These are phyloP conservation scores for Rugonectria rugulosa DNA, from an alignment of 2,329 filamentous ascomycete genomes.

Conservation along the genomic window DNA sequence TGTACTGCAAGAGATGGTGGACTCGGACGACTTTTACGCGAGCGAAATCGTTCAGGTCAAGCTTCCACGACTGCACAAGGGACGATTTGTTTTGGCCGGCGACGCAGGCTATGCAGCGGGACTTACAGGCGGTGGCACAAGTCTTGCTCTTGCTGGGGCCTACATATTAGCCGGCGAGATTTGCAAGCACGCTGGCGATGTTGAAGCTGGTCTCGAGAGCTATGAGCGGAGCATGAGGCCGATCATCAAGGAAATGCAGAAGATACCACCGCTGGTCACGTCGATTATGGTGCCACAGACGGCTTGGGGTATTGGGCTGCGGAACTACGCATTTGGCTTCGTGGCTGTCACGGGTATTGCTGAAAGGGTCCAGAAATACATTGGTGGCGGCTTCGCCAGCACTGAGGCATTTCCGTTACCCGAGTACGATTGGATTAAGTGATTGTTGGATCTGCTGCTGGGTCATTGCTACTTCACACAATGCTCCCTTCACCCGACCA, in stretches of 20 bases:
- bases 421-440: too few relatives aligned
- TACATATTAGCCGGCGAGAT: slow-evolving; percentile 61
- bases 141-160: slow-evolving; percentile 53
- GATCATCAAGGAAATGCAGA: slow-evolving; percentile 47
- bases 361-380: too few relatives aligned
- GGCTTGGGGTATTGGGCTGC: slow-evolving; percentile 52
- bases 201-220: slow-evolving; percentile 42
- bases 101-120: slow-evolving; percentile 58
- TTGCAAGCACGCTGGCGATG: slow-evolving; percentile 30
- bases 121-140: slow-evolving; percentile 57
- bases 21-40: slow-evolving; percentile 54
- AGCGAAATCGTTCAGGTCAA: slow-evolving; percentile 54
- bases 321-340: slow-evolving; percentile 51
- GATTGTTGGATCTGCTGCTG: too few relatives aligned
- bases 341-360: too few relatives aligned
- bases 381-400: too few relatives aligned
- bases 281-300: slow-evolving; percentile 53
- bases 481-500: too few relatives aligned
- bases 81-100: slow-evolving; percentile 56
- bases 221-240: slow-evolving; percentile 54
- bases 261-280: slow-evolving; percentile 43
- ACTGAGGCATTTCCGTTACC: too few relatives aligned
- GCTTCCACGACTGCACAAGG: slow-evolving; percentile 45
- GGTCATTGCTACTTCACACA: too few relatives aligned
- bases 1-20: slow-evolving; percentile 45